phyloP scores from a whole-genome alignment of 2,329 filamentous ascomycete species.

The Lachnellula arida region DNA sequence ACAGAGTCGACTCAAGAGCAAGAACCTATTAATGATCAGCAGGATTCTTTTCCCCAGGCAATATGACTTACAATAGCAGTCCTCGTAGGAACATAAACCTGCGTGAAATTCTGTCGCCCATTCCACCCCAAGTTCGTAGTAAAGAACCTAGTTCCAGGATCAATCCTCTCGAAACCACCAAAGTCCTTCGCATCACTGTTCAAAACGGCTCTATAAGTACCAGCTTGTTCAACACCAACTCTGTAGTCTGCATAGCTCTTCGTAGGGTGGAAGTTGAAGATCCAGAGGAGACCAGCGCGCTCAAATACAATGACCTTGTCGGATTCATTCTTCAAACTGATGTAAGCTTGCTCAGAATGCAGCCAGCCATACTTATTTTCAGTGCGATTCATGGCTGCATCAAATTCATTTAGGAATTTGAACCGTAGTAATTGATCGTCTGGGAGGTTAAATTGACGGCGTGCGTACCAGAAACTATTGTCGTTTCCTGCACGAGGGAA shows the following conservation, averaged over 20 bases:
- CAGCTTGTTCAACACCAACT: slow-evolving; percentile 77
- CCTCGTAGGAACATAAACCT: slow-evolving; percentile 82
- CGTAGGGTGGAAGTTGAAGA: slow-evolving; percentile 92
- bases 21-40: slow-evolving; percentile 28
- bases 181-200: slow-evolving; percentile 74
- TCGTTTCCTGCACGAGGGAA: slow-evolving; percentile 91
- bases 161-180: slow-evolving; percentile 75
- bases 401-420: slow-evolving; percentile 88
- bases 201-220: slow-evolving; percentile 82
- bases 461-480: slow-evolving; percentile 92
- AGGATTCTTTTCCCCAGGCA: neutral
- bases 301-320: slow-evolving; percentile 98
- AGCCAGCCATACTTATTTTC: slow-evolving; percentile 93
- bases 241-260: slow-evolving; percentile 88
- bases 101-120: slow-evolving; percentile 79
- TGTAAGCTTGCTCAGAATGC: slow-evolving; percentile 76
- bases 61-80: slow-evolving; percentile 67
- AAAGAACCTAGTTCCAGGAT: slow-evolving; percentile 81
- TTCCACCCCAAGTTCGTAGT: slow-evolving; percentile 92
- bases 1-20: slow-evolving; percentile 34
- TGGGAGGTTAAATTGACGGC: slow-evolving; percentile 87
- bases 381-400: slow-evolving; percentile 81
- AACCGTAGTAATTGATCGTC: slow-evolving; percentile 85
- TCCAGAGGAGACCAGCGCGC: slow-evolving; percentile 80
- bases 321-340: slow-evolving; percentile 86